These are phyloP conservation scores for Salix arbutifolia DNA, from an alignment of 345 rosid species.

Conservation along the genomic window DNA sequence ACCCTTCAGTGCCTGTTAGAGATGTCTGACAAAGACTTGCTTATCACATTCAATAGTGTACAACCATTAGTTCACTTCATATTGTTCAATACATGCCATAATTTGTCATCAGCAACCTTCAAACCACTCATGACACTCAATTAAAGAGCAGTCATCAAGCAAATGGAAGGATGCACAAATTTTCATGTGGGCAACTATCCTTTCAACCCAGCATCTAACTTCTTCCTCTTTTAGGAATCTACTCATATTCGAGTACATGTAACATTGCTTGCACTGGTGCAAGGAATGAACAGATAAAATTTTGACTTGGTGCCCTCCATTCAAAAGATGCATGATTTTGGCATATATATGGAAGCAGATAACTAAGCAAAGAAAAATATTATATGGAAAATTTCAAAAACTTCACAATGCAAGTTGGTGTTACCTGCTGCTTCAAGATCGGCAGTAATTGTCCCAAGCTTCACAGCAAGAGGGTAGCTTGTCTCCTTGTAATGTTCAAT, in stretches of 20 bases:
- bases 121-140: neutral
- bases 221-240: neutral
- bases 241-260: neutral
- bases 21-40: neutral
- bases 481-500: constrained; percentile 84
- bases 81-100: neutral
- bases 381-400: neutral
- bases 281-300: neutral
- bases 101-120: neutral
- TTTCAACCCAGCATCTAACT: neutral
- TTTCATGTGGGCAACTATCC: neutral
- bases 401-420: constrained; percentile 25
- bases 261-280: neutral
- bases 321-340: neutral
- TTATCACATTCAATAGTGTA: neutral
- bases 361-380: constrained; percentile 5
- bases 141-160: neutral
- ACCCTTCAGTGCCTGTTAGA: too few relatives aligned
- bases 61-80: neutral
- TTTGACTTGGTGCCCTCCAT: neutral
- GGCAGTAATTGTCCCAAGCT: constrained; percentile 93
- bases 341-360: neutral
- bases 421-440: constrained; percentile 98
- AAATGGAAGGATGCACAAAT: neutral
- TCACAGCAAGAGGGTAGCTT: constrained; percentile 87